Evolutionary conservation across 202 grass and related monocot species (phyloP).

Genomic region (Carex arenaria): DNA sequence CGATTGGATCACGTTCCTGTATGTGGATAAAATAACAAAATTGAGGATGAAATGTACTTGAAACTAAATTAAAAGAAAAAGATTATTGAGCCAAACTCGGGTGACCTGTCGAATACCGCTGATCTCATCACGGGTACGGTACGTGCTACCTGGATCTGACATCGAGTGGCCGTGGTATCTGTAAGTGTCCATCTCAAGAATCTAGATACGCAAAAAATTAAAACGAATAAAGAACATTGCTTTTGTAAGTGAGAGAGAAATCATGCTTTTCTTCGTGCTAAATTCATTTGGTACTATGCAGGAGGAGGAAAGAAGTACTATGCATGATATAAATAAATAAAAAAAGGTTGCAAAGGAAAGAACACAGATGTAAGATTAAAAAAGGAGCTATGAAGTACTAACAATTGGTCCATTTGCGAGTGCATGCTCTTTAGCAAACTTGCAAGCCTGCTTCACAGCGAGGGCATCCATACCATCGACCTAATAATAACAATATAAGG

Average conservation of each 20-base stretch:
- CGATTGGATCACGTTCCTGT: conserved; percentile 89
- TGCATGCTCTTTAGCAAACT: conserved; percentile 86
- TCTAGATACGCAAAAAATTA: conserved; percentile 41
- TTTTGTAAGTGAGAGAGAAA: not conserved
- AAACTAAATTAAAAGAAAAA: not conserved
- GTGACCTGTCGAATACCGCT: conserved; percentile 77
- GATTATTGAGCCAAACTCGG: not conserved
- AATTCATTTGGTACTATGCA: not conserved
- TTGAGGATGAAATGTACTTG: not conserved
- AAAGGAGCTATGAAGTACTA: conserved; percentile 25
- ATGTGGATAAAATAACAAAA: conserved; percentile 13
- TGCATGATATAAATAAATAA: not conserved
- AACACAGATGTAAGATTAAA: conserved; percentile 18
- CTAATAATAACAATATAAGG: conserved; percentile 28
- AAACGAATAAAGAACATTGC: conserved; percentile 9
- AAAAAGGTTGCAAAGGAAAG: conserved; percentile 4
- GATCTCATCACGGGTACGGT: conserved; percentile 85
- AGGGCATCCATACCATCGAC: conserved; percentile 97
- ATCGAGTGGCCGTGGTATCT: conserved; percentile 95
- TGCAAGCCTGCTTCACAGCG: conserved; percentile 90
- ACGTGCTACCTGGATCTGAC: conserved; percentile 97
- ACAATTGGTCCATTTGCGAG: conserved; percentile 85
- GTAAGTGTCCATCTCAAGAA: conserved; percentile 97
- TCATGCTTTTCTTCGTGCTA: not conserved
- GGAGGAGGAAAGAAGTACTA: not conserved